These are phyloP conservation scores for Neltuma alba DNA, from an alignment of 306 rosid genomes.

Conservation along the genomic window DNA sequence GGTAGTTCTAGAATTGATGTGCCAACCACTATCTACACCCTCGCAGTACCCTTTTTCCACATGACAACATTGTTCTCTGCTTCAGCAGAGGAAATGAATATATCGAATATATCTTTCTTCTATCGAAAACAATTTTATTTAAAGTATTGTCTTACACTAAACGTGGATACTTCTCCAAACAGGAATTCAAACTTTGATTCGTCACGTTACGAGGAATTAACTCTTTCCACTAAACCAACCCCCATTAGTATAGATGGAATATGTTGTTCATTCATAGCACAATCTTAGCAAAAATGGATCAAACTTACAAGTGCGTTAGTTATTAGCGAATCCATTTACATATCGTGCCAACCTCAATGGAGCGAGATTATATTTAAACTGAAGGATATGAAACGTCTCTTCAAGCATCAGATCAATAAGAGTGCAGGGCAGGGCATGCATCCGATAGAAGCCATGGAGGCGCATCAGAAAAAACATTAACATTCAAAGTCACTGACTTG, in stretches of 20 bases:
- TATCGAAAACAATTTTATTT: no score
- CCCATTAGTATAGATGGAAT: no score
- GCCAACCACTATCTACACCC: not conserved
- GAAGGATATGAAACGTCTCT: not conserved
- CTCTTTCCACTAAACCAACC: no score
- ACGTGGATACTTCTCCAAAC: no score
- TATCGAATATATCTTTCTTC: no score
- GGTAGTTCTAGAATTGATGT: not conserved
- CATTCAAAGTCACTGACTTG: not conserved
- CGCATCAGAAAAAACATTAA: not conserved
- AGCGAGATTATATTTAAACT: not conserved
- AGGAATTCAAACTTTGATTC: no score
- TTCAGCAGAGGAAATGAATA: not conserved
- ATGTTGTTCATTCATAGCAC: not conserved
- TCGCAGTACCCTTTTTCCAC: not conserved
- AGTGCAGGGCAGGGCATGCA: constrained; percentile 59
- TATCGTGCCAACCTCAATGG: not conserved
- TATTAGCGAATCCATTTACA: not conserved
- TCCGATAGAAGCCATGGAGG: constrained; percentile 15
- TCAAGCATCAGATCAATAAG: constrained; percentile 59
- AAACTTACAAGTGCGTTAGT: not conserved
- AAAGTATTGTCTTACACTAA: no score
- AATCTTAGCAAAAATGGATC: not conserved
- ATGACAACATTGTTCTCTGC: not conserved
- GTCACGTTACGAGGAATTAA: no score